A percentile compares a stretch with the other conserved stretches of the same genome.
Evolutionary conservation across 495 filamentous ascomycete genomes (phyloP).

Genomic region (Cercophora newfieldiana): DNA sequence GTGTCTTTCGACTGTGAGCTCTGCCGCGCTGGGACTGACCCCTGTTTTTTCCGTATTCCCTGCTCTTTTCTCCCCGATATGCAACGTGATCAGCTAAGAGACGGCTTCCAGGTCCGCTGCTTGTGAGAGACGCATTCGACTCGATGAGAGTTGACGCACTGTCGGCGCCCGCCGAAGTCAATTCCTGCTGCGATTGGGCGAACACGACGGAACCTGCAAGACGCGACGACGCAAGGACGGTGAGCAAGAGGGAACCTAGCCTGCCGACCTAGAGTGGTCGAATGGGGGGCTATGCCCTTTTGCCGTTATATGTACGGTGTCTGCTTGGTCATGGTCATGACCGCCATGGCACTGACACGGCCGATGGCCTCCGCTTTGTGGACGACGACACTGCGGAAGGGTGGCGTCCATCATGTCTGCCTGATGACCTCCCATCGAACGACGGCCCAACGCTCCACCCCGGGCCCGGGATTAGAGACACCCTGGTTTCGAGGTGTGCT

Average conservation of each 20-base stretch:
- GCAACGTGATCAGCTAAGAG: constrained; percentile 9
- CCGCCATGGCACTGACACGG: background rate
- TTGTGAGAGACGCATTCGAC: background rate
- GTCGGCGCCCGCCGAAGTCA: background rate
- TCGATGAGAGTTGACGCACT: background rate
- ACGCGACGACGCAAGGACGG: constrained; percentile 10
- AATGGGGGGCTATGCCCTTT: constrained; percentile 9
- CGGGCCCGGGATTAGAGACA: background rate
- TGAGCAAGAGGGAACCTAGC: constrained; percentile 16
- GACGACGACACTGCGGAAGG: background rate
- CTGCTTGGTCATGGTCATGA: background rate
- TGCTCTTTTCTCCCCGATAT: background rate
- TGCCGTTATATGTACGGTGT: background rate
- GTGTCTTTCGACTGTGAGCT: background rate
- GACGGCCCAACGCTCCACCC: background rate
- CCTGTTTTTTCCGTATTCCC: constrained; percentile 5
- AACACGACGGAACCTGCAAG: background rate
- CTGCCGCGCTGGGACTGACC: background rate
- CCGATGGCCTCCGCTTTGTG: background rate
- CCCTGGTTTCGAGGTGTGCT: background rate
- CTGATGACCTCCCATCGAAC: constrained; percentile 16
- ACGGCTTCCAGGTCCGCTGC: background rate
- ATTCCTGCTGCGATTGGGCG: constrained; percentile 16
- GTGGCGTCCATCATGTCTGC: constrained; percentile 28
- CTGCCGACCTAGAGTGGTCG: background rate